Conservation (phyloP, 345 rosid species). For the Linum usitatissimum region DNA sequence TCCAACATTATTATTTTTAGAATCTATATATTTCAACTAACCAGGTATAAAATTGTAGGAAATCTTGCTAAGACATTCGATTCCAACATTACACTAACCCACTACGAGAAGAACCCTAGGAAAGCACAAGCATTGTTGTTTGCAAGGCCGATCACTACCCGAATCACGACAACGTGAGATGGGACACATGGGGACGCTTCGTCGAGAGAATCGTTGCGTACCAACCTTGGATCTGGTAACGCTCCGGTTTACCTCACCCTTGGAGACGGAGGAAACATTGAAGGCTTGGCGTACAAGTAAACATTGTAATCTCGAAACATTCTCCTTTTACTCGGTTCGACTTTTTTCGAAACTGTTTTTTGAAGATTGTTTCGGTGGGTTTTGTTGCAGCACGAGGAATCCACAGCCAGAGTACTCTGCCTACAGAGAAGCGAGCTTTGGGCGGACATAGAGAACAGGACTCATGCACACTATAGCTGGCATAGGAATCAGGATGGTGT, state of each 20-base stretch:
- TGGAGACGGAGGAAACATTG: slow-evolving; percentile 85
- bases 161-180: slow-evolving; percentile 55
- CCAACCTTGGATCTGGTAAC: slow-evolving; percentile 96
- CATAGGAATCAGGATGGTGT: slow-evolving; percentile 79
- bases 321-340: not conserved
- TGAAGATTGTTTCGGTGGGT: not conserved
- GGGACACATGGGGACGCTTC: slow-evolving; percentile 95
- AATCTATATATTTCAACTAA: not conserved
- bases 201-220: slow-evolving; percentile 75
- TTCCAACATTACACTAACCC: slow-evolving; percentile 70
- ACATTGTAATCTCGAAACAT: not conserved
- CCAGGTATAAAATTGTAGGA: slow-evolving; percentile 36
- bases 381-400: slow-evolving; percentile 56
- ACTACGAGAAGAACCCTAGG: slow-evolving; percentile 54
- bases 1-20: slow-evolving; percentile 49
- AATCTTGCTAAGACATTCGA: slow-evolving; percentile 89
- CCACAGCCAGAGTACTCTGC: slow-evolving; percentile 93
- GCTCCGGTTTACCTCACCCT: slow-evolving; percentile 79
- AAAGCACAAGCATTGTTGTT: slow-evolving; percentile 64
- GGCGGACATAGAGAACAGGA: slow-evolving; percentile 72
- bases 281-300: slow-evolving; percentile 75
- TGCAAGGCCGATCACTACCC: slow-evolving; percentile 78
- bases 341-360: not conserved
- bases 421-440: slow-evolving; percentile 81
- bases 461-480: slow-evolving; percentile 76